Conservation (phyloP, 2,329 filamentous ascomycete species). For the Fusarium longipes region DNA sequence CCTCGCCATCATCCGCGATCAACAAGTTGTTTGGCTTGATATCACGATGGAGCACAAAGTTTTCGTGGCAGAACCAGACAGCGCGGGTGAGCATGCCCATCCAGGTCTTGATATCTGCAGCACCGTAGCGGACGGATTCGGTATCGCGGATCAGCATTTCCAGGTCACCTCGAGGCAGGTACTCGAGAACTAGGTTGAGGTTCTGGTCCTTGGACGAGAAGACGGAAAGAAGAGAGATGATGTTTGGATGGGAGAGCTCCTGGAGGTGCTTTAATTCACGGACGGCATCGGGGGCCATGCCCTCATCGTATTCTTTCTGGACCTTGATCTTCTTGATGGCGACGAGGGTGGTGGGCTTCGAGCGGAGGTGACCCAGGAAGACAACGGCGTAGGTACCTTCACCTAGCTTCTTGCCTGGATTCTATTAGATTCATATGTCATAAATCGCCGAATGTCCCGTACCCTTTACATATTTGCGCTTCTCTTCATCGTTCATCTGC, state of each 20-base stretch:
- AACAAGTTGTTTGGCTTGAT: conserved; percentile 99
- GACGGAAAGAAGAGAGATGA: conserved; percentile 90
- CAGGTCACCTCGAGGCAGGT: conserved; percentile 90
- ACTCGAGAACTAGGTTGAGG: conserved; percentile 94
- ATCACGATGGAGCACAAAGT: conserved; percentile 93
- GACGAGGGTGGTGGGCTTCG: conserved; percentile 78
- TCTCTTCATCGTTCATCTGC: conserved; percentile 83
- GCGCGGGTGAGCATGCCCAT: conserved; percentile 96
- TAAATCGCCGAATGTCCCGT: conserved; percentile 13
- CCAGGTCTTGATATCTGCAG: conserved; percentile 96
- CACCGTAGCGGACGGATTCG: conserved; percentile 80
- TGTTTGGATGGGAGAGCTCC: conserved; percentile 93
- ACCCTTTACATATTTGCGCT: conserved; percentile 92
- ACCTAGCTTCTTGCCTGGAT: conserved; percentile 84
- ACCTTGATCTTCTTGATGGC: conserved; percentile 96
- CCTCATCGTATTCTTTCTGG: conserved; percentile 87
- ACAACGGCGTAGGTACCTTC: conserved; percentile 98
- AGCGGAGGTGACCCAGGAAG: conserved; percentile 84
- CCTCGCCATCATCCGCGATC: conserved; percentile 89
- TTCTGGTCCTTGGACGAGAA: conserved; percentile 98
- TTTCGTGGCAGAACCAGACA: conserved; percentile 96
- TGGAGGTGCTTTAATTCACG: conserved; percentile 96
- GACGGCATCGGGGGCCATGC: conserved; percentile 92
- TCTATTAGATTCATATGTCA: neutral
- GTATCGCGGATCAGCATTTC: conserved; percentile 93